A percentile compares a stretch with the other conserved stretches of the same genome.
Conservation (phyloP, 164 flowering plant species). For the Berberis vulgaris region DNA sequence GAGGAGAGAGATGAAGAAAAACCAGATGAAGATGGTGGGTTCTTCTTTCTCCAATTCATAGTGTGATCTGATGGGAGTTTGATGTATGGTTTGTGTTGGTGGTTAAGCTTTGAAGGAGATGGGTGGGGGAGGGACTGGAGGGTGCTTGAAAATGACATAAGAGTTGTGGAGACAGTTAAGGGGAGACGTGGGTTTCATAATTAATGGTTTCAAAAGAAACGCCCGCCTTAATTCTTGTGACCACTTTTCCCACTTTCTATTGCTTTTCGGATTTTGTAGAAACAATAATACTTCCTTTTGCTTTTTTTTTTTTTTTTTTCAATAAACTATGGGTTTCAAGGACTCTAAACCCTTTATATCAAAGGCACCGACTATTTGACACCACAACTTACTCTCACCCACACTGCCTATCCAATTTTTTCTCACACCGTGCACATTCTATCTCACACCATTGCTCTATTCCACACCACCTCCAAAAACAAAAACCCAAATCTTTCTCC, state of each 20-base stretch:
- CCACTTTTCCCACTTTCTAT: constrained; percentile 10
- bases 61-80: neutral
- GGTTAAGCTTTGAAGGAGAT: neutral
- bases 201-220: constrained; percentile 13
- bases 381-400: too few species aligned
- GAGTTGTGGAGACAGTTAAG: constrained; percentile 9
- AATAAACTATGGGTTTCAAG: neutral
- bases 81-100: neutral
- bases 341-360: too few species aligned
- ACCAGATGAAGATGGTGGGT: constrained; percentile 20
- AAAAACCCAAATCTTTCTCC: too few species aligned
- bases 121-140: constrained; percentile 2
- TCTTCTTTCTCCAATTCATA: constrained; percentile 63
- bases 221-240: constrained; percentile 22
- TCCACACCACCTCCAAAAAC: too few species aligned
- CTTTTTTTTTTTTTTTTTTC: neutral
- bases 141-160: constrained; percentile 4
- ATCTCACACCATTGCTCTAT: too few species aligned
- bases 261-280: constrained; percentile 3
- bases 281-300: neutral
- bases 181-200: constrained; percentile 13
- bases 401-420: too few species aligned
- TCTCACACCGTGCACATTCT: too few species aligned
- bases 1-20: constrained; percentile 37
- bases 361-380: too few species aligned